phyloP scores from a whole-genome alignment of 2,329 filamentous ascomycete species.

The Fusarium armeniacum region DNA sequence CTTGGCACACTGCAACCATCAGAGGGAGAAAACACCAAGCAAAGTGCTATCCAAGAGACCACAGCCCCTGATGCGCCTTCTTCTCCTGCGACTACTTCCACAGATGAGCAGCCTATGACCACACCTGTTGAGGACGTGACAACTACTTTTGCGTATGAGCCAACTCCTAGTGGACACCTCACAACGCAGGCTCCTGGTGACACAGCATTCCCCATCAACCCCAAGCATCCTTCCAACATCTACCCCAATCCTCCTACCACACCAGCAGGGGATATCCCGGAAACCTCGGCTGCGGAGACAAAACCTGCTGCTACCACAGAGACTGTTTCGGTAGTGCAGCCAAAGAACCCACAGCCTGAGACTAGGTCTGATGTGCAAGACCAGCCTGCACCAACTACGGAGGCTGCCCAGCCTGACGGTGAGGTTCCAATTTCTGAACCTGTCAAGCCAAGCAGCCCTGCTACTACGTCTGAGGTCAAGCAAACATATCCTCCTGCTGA shows the following conservation, averaged over 20 bases:
- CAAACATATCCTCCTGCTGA: constrained; percentile 26
- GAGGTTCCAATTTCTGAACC: constrained; percentile 21
- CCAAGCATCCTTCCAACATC: constrained; percentile 16
- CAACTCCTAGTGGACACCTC: constrained; percentile 20
- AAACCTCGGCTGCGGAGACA: constrained; percentile 16
- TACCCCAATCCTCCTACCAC: constrained; percentile 18
- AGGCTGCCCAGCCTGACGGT: constrained; percentile 23
- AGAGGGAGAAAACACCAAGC: constrained; percentile 19
- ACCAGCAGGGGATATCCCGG: constrained; percentile 3
- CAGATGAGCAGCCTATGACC: constrained; percentile 10
- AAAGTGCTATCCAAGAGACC: constrained; percentile 29
- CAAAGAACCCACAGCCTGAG: constrained; percentile 19
- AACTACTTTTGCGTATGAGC: constrained; percentile 17
- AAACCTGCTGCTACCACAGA: constrained; percentile 27
- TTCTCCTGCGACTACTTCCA: constrained; percentile 11
- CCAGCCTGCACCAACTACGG: constrained; percentile 29
- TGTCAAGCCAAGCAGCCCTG: constrained; percentile 24
- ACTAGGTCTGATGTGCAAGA: constrained; percentile 25
- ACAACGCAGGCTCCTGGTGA: constrained; percentile 25
- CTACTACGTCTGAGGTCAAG: constrained; percentile 21
- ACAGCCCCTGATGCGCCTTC: constrained; percentile 20
- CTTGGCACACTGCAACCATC: constrained; percentile 45
- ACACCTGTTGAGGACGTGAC: constrained; percentile 16
- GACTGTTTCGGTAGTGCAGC: constrained; percentile 40
- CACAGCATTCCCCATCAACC: constrained; percentile 21